Evolutionary conservation across 2,329 filamentous ascomycete species (phyloP).

Genomic region (Colletotrichum sp.): DNA sequence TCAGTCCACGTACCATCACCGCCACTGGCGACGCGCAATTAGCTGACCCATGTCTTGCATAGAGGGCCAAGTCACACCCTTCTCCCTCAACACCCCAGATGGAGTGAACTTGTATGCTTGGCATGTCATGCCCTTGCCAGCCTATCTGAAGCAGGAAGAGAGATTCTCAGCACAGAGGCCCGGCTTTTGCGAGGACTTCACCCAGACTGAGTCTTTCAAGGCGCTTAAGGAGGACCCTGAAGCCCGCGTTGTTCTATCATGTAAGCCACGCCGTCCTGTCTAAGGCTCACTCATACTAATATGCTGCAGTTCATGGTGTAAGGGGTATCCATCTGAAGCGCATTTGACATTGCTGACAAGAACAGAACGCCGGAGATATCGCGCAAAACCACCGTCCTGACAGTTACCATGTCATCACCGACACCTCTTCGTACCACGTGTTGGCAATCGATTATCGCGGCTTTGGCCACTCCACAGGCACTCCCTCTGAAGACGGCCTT

Average conservation of each 20-base stretch:
- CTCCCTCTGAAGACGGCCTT: slow-evolving; percentile 79
- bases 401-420: slow-evolving; percentile 78
- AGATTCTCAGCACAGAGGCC: slow-evolving; percentile 58
- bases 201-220: slow-evolving; percentile 61
- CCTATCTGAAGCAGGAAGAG: slow-evolving; percentile 76
- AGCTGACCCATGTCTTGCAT: not conserved
- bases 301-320: slow-evolving; percentile 65
- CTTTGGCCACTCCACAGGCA: slow-evolving; percentile 82
- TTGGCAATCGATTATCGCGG: slow-evolving; percentile 92
- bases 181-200: slow-evolving; percentile 59
- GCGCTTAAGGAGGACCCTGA: slow-evolving; percentile 68
- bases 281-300: not conserved
- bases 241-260: slow-evolving; percentile 68
- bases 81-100: slow-evolving; percentile 77
- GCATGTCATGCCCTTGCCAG: slow-evolving; percentile 83
- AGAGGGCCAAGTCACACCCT: slow-evolving; percentile 90
- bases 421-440: slow-evolving; percentile 77
- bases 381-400: slow-evolving; percentile 78
- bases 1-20: slow-evolving; percentile 43
- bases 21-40: not conserved
- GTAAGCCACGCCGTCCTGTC: slow-evolving; percentile 26
- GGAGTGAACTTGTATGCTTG: slow-evolving; percentile 83
- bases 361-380: slow-evolving; percentile 82
- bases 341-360: slow-evolving; percentile 12
- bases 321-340: slow-evolving; percentile 30